Evolutionary conservation across 805 yeast genomes (phyloP), one percentile per base, ranked within the genome.

Genomic region (Suhomyces prunicola): DNA sequence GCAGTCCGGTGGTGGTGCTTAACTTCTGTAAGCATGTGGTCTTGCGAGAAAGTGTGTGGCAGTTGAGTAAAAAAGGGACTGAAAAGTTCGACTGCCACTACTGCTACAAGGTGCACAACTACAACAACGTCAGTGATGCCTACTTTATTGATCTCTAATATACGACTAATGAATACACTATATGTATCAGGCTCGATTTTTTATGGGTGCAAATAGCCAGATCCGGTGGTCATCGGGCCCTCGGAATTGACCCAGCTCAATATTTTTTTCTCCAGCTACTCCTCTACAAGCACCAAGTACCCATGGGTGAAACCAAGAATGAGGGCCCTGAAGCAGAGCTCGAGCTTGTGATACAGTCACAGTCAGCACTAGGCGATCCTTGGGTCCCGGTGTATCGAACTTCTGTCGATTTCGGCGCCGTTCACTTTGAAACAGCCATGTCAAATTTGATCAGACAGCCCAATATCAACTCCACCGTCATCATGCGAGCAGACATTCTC

Each of bases 401-500:
- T 0, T 63, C 63, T 0, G 85, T 79, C 2, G 81, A 74, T 3
- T 86, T 85, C 59, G 71, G 71, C 10, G 62, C 74, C 12, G 68
- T 66, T 5, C 89, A 90, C 69, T 90, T 85, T 63, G 85, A 83
- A 52, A 71, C 72, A 2, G 97, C 97, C 5, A 87, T 90, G 92
- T 69, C 81, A 44, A 88, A 90, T 67, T 76, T 90, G 55, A 87
- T 90, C 50, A 77, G 80, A 54, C 90, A 89, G 57, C 97, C 97
- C 15, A 88, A 91, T 65, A 88, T 90, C 70, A 93, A 92, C 70
- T 92, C 97, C 9, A 88, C 97, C 0, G 94, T 90, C 35, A 87
- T 92, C 33, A 74, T 93, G 69, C 74, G 98, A 59, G 96, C 97
- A 0, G 97, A 93, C 69, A 83, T 91, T 23, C 65, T 88, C 46